Evolutionary conservation across 352 stramenopile species (phyloP).

Genomic region (Phytophthora fragariaefolia): DNA sequence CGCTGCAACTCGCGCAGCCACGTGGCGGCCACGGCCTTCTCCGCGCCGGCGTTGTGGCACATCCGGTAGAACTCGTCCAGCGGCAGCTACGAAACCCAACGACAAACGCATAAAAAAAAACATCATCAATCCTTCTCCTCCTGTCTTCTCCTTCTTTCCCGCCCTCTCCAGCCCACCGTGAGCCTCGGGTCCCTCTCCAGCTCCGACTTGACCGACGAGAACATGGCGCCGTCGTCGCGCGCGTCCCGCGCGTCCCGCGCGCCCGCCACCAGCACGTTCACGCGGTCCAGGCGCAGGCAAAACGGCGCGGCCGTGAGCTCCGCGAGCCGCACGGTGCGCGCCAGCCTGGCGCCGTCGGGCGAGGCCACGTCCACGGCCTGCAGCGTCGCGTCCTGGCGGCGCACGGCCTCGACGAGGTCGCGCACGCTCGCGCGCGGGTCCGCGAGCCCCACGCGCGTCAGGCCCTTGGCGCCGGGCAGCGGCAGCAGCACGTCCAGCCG

Average conservation of each 20-base stretch:
- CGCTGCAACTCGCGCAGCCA: slow-evolving; percentile 81
- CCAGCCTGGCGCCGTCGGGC: slow-evolving; percentile 69
- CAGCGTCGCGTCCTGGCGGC: slow-evolving; percentile 55
- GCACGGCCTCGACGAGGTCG: slow-evolving; percentile 61
- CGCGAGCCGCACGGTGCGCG: slow-evolving; percentile 63
- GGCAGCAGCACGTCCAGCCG: slow-evolving; percentile 66
- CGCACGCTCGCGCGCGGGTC: slow-evolving; percentile 52
- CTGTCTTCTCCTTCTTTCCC: slow-evolving; percentile 7
- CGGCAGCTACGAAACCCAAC: slow-evolving; percentile 52
- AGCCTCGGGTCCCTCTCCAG: slow-evolving; percentile 67
- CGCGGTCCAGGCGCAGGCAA: slow-evolving; percentile 73
- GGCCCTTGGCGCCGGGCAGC: slow-evolving; percentile 56
- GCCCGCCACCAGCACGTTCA: slow-evolving; percentile 65
- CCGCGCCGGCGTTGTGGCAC: slow-evolving; percentile 71
- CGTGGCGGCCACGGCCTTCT: slow-evolving; percentile 75
- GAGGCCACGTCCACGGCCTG: slow-evolving; percentile 75
- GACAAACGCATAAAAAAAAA: slow-evolving; percentile 3
- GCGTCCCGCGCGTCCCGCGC: slow-evolving; percentile 40
- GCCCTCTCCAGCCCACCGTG: slow-evolving; percentile 30
- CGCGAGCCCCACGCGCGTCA: slow-evolving; percentile 56
- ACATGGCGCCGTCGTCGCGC: slow-evolving; percentile 59
- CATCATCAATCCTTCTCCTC: neutral
- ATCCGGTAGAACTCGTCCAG: slow-evolving; percentile 76
- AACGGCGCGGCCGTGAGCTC: slow-evolving; percentile 75
- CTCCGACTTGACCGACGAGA: slow-evolving; percentile 68